Conservation (phyloP, 257 asterid genomes). For the Coffea canephora region DNA sequence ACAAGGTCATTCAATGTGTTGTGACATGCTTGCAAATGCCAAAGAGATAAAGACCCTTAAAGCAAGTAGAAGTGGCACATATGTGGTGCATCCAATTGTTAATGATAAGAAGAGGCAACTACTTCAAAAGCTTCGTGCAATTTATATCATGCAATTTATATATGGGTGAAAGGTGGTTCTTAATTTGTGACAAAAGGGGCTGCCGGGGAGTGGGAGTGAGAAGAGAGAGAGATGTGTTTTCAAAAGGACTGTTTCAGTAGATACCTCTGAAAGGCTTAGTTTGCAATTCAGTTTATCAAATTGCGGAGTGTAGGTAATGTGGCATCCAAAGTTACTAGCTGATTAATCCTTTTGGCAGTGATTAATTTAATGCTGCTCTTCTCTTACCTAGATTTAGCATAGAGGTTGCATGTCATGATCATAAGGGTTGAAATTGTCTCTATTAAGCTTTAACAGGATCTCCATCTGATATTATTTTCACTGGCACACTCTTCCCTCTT, state of each 20-base stretch:
- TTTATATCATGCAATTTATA: too few relatives aligned
- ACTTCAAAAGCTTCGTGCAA: too few relatives aligned
- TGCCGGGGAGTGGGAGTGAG: too few relatives aligned
- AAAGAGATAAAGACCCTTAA: neutral
- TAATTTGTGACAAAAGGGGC: too few relatives aligned
- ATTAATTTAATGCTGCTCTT: too few relatives aligned
- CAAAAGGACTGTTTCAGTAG: neutral
- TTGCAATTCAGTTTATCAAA: neutral
- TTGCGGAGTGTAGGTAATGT: neutral
- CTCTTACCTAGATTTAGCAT: neutral
- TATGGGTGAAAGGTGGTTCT: neutral
- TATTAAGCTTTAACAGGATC: neutral
- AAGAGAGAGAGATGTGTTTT: too few relatives aligned
- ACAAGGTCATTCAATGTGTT: neutral
- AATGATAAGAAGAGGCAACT: neutral
- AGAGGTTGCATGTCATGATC: neutral
- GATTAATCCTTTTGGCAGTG: neutral
- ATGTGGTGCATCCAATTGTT: neutral
- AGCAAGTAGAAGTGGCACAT: neutral
- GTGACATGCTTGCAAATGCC: neutral
- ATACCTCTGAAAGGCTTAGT: neutral
- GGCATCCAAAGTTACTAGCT: neutral
- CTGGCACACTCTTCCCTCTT: neutral
- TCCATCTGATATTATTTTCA: neutral
- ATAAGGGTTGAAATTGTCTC: neutral